These are phyloP conservation scores for Panaeolus papilionaceus DNA, from an alignment of 768 basidiomycete species.

Conservation along the genomic window DNA sequence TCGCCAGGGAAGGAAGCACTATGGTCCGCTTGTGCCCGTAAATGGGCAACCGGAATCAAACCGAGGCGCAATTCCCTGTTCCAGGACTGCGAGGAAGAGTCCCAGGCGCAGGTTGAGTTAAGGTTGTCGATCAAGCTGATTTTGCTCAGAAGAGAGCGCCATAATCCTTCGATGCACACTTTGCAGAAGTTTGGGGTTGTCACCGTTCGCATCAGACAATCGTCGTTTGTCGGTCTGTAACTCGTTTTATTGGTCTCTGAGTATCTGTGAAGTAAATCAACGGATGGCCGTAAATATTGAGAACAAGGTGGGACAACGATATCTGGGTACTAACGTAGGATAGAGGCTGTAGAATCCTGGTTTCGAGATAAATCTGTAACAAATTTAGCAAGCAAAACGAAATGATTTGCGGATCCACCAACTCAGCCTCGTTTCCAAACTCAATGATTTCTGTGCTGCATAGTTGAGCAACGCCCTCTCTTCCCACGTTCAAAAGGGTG, in stretches of 20 bases:
- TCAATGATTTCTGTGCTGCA: slow-evolving; percentile 80
- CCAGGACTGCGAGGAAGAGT: slow-evolving; percentile 19
- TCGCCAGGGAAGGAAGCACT: slow-evolving; percentile 28
- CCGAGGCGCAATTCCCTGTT: slow-evolving; percentile 48
- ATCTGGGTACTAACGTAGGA: slow-evolving; percentile 64
- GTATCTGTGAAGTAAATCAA: slow-evolving; percentile 48
- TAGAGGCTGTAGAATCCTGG: slow-evolving; percentile 70
- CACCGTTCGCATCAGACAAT: slow-evolving; percentile 82
- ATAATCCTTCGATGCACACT: slow-evolving; percentile 76
- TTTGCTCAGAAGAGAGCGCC: slow-evolving; percentile 65
- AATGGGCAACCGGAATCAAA: slow-evolving; percentile 68
- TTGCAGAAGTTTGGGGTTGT: slow-evolving; percentile 76
- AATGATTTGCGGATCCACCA: slow-evolving; percentile 28
- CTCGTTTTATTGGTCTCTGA: slow-evolving; percentile 67
- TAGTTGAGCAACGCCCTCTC: slow-evolving; percentile 68
- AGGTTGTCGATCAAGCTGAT: slow-evolving; percentile 68
- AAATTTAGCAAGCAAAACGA: slow-evolving; percentile 11
- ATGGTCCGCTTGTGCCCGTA: slow-evolving; percentile 37
- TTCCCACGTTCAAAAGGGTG: slow-evolving; percentile 50
- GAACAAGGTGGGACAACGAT: neutral
- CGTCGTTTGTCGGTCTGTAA: slow-evolving; percentile 84
- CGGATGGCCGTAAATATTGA: neutral
- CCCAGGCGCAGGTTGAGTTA: slow-evolving; percentile 42
- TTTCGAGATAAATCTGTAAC: slow-evolving; percentile 60
- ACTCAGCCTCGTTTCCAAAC: slow-evolving; percentile 71